Conservation (phyloP, 208 protist genomes). For the Trypanosoma congolense region DNA sequence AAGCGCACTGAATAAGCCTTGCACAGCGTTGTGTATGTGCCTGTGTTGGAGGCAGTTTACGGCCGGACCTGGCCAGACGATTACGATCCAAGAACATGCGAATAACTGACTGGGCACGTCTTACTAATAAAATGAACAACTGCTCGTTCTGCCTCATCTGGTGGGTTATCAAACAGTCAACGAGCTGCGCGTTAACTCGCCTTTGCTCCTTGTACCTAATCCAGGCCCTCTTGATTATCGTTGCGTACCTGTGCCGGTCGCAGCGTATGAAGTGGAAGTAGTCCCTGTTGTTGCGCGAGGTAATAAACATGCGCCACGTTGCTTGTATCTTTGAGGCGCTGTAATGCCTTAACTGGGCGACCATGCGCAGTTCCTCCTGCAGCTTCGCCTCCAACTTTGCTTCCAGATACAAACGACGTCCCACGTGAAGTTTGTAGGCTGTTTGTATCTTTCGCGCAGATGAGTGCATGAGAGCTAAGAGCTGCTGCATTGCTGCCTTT, state of each 20-base stretch:
- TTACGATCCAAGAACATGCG: conserved; percentile 54
- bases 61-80: conserved; percentile 1
- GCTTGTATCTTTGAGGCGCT: conserved; percentile 58
- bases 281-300: conserved; percentile 5
- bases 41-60: conserved; percentile 3
- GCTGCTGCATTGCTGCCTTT: not conserved
- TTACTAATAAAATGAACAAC: conserved; percentile 15
- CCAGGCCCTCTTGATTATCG: conserved; percentile 52
- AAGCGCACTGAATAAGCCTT: conserved; percentile 37
- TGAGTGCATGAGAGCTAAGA: conserved; percentile 5
- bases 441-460: conserved; percentile 26
- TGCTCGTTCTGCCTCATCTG: conserved; percentile 15
- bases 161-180: not conserved
- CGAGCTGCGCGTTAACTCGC: conserved; percentile 2
- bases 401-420: not conserved
- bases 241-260: conserved; percentile 49
- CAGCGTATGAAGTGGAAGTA: conserved; percentile 40
- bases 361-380: conserved; percentile 8
- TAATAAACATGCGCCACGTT: conserved; percentile 45
- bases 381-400: conserved; percentile 1
- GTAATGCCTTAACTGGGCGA: conserved; percentile 20
- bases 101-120: conserved; percentile 38
- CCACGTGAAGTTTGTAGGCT: conserved; percentile 24
- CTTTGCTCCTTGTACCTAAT: conserved; percentile 25
- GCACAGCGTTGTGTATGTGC: conserved; percentile 21